Conservation (phyloP, 1,139 yeast species). For the Yamadazyma triangularis region DNA sequence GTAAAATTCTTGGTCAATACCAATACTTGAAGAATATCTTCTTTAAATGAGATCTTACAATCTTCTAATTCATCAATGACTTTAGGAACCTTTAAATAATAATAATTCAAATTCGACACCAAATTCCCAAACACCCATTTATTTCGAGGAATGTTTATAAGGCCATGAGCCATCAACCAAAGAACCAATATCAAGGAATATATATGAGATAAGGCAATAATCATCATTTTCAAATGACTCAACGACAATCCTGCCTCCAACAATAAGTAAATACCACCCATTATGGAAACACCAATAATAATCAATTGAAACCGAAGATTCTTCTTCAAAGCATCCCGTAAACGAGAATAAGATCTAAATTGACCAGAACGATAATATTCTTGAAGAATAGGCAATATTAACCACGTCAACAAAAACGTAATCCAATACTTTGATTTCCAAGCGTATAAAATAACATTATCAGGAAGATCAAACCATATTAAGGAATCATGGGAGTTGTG, state of each 20-base stretch:
- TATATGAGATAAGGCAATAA: constrained; percentile 76
- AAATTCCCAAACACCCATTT: constrained; percentile 48
- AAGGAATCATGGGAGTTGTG: constrained; percentile 11
- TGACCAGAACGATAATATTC: constrained; percentile 72
- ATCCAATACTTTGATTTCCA: constrained; percentile 83
- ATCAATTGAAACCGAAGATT: constrained; percentile 60
- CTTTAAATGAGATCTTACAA: constrained; percentile 57
- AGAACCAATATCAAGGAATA: constrained; percentile 71
- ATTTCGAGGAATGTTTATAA: constrained; percentile 61
- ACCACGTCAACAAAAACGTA: constrained; percentile 74
- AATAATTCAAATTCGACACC: constrained; percentile 33
- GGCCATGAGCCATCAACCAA: constrained; percentile 85
- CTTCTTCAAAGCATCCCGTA: constrained; percentile 54
- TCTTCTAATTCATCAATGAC: constrained; percentile 64
- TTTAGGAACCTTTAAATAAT: constrained; percentile 53
- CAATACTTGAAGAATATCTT: constrained; percentile 59
- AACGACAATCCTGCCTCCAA: constrained; percentile 58
- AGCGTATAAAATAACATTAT: constrained; percentile 44
- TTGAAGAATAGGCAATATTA: constrained; percentile 64
- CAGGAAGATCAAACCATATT: constrained; percentile 28
- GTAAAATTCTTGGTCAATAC: constrained; percentile 39
- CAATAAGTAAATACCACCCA: constrained; percentile 58
- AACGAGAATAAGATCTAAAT: constrained; percentile 38
- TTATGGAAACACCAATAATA: constrained; percentile 48
- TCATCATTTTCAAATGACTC: constrained; percentile 56